phyloP scores from a whole-genome alignment of 1,284 basidiomycete species.

The Tilletia indica region DNA sequence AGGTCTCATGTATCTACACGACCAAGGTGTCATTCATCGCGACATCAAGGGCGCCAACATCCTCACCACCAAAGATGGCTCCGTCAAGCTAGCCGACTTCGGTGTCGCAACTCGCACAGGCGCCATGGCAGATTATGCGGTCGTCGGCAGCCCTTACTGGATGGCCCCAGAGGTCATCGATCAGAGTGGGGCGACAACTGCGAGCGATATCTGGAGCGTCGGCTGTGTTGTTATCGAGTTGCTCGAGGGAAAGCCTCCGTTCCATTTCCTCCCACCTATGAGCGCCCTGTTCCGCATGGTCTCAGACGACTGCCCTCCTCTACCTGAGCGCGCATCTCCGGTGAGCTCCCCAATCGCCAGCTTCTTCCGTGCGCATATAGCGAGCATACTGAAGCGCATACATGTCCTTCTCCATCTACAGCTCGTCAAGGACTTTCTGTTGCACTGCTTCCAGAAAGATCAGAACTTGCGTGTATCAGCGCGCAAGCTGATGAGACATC shows the following conservation, averaged over 20 bases:
- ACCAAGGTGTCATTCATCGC: conserved; percentile 51
- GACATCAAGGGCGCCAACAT: conserved; percentile 60
- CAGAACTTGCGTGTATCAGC: conserved; percentile 88
- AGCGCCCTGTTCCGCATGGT: conserved; percentile 96
- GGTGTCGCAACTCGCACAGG: conserved; percentile 38
- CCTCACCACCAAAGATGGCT: conserved; percentile 66
- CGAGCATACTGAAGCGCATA: not conserved
- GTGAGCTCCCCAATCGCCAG: conserved; percentile 46
- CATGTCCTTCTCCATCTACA: conserved; percentile 55
- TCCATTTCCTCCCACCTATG: conserved; percentile 94
- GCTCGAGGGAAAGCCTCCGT: conserved; percentile 90
- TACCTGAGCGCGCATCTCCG: conserved; percentile 85
- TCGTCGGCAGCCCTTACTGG: conserved; percentile 54
- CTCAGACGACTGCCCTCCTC: conserved; percentile 91
- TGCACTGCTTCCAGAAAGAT: conserved; percentile 98
- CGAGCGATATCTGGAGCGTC: conserved; percentile 94
- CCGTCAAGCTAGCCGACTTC: conserved; percentile 36
- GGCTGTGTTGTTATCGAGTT: conserved; percentile 96
- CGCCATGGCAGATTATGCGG: conserved; percentile 57
- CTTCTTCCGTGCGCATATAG: conserved; percentile 1
- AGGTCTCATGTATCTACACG: conserved; percentile 48
- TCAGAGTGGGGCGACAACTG: conserved; percentile 90
- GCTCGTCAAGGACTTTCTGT: conserved; percentile 91
- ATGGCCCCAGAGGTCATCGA: conserved; percentile 55
- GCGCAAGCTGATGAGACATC: conserved; percentile 84